Conservation (phyloP, 768 basidiomycete genomes). For the Leccinum boreale region DNA sequence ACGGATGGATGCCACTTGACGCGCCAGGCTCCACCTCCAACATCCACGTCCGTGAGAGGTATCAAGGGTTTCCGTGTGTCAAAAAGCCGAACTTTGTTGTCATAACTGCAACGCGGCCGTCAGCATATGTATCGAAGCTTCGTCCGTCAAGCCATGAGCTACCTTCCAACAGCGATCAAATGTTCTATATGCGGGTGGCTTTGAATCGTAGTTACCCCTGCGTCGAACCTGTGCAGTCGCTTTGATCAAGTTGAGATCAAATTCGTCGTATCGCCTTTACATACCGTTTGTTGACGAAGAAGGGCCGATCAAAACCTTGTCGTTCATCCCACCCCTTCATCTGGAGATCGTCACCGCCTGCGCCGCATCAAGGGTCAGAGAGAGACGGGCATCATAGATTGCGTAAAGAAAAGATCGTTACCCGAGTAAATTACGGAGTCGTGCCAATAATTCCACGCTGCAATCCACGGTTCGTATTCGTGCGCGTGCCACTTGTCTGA, state of each 20-base stretch:
- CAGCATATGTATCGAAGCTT: background rate
- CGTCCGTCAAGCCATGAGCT: constrained; percentile 8
- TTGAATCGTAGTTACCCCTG: constrained; percentile 90
- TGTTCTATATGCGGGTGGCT: constrained; percentile 77
- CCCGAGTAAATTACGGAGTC: constrained; percentile 81
- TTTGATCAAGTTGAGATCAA: background rate
- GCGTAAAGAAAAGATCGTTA: constrained; percentile 25
- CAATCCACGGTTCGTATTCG: constrained; percentile 92
- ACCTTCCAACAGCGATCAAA: constrained; percentile 91
- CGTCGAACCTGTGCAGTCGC: constrained; percentile 67
- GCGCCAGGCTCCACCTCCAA: constrained; percentile 94
- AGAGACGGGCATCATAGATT: background rate
- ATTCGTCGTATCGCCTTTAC: background rate
- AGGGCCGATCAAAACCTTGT: constrained; percentile 53
- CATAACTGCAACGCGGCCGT: constrained; percentile 57
- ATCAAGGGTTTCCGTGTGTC: constrained; percentile 67
- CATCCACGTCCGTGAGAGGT: constrained; percentile 57
- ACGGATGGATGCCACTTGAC: constrained; percentile 90
- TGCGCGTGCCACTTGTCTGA: constrained; percentile 79
- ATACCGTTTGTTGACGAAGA: constrained; percentile 72
- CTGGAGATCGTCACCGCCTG: constrained; percentile 91
- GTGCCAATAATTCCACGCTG: constrained; percentile 89
- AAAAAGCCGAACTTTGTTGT: constrained; percentile 75
- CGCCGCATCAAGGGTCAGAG: background rate
- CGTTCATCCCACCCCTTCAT: constrained; percentile 91